A percentile compares a stretch with the other conserved stretches of the same genome.
Evolutionary conservation across 192 early-diverging fungal genomes (phyloP).

Genomic region (Dissophora globulifera): DNA sequence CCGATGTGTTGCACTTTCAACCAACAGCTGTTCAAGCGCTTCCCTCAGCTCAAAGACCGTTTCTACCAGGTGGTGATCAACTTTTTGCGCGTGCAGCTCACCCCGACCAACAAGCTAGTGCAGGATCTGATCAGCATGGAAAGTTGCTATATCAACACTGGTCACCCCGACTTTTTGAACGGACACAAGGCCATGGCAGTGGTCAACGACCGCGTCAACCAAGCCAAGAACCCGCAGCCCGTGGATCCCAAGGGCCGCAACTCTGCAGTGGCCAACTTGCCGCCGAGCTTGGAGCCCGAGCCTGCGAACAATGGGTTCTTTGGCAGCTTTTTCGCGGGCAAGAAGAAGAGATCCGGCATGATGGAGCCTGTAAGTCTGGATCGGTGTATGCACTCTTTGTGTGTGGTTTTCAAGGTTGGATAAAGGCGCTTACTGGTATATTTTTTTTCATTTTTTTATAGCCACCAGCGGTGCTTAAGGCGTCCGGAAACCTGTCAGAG

Average conservation of each 20-base stretch:
- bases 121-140: conserved; percentile 93
- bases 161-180: conserved; percentile 97
- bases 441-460: conserved; percentile 33
- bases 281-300: conserved; percentile 48
- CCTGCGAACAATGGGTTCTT: conserved; percentile 85
- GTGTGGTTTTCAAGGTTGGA: too few relatives aligned
- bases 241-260: conserved; percentile 48
- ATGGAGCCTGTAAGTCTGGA: conserved; percentile 72
- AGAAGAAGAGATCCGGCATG: conserved; percentile 75
- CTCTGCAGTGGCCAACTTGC: conserved; percentile 36
- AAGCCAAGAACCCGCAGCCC: conserved; percentile 65
- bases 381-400: background rate
- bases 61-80: conserved; percentile 93
- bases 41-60: conserved; percentile 92
- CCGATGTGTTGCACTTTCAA: too few relatives aligned
- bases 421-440: background rate
- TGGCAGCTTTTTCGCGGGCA: conserved; percentile 92
- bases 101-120: conserved; percentile 97
- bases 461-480: conserved; percentile 93
- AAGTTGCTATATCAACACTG: conserved; percentile 97
- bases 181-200: conserved; percentile 97
- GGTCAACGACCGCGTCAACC: conserved; percentile 86
- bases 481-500: conserved; percentile 95
- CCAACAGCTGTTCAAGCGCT: conserved; percentile 87
- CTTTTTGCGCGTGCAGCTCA: conserved; percentile 91